phyloP scores from a whole-genome alignment of 2,329 filamentous ascomycete genomes.

The Cladosporium phlei region DNA sequence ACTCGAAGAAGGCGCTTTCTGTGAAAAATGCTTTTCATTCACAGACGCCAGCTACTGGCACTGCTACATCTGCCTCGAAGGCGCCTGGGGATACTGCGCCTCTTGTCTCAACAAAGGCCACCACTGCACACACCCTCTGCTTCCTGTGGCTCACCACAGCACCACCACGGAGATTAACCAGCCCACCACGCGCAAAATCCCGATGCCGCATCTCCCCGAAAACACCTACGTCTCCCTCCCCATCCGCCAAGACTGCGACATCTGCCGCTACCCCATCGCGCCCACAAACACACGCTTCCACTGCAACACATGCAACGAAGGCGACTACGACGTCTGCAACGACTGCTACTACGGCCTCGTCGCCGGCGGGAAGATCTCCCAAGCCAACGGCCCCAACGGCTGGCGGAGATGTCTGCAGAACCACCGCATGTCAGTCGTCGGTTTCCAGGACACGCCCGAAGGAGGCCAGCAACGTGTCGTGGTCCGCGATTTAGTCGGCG shows the following conservation, averaged over 20 bases:
- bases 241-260: constrained; percentile 72
- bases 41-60: constrained; percentile 86
- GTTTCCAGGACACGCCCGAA: constrained; percentile 61
- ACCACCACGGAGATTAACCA: constrained; percentile 18
- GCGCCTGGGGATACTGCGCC: constrained; percentile 93
- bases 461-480: constrained; percentile 65
- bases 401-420: constrained; percentile 78
- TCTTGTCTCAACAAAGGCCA: constrained; percentile 76
- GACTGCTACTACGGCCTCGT: constrained; percentile 70
- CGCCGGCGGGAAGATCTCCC: constrained; percentile 58
- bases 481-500: constrained; percentile 71
- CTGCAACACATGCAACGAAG: constrained; percentile 69
- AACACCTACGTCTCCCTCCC: constrained; percentile 48
- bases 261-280: constrained; percentile 69
- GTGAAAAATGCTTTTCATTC: constrained; percentile 66
- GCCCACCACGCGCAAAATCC: constrained; percentile 16
- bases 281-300: constrained; percentile 69
- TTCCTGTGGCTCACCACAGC: constrained; percentile 64
- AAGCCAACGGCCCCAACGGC: constrained; percentile 70
- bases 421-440: constrained; percentile 79
- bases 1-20: constrained; percentile 78
- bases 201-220: constrained; percentile 36
- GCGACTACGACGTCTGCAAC: constrained; percentile 84
- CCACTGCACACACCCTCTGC: constrained; percentile 74
- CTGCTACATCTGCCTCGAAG: constrained; percentile 80